Evolutionary conservation across 345 rosid genomes (phyloP), one percentile per base, ranked within the genome.

Genomic region (Microthlaspi erraticum): DNA sequence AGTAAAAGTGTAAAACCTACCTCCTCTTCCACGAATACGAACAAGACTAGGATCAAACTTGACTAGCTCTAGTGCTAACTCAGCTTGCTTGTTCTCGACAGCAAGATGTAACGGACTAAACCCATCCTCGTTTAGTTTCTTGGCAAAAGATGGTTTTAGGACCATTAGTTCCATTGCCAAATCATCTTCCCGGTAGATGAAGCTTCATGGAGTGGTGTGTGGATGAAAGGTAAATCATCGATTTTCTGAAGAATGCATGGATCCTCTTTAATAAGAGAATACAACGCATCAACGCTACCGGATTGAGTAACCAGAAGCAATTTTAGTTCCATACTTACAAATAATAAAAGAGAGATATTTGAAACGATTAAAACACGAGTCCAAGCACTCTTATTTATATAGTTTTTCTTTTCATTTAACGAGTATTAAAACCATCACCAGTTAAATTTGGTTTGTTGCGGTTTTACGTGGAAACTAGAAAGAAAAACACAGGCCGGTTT

Each of bases 81-180:
- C 39, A 46, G 2, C 49, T 2, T 58, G 56, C 1, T 48, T 5
- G 32, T 51, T 71, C 14, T 62, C 33, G 2, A 71, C 12, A 29
- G 75, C 62, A 3, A 71, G 60, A 14, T 71, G 75, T 59, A 71
- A 60, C 0, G 75, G 62, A 71, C 68, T 71, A 11, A 18, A 31
- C 26, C 68, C 68, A 44, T 43, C 17, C 6, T 0, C 4, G 32
- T 62, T 61, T n/a, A 61, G 41, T 6, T 71, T 71, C 14, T 63
- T 61, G 5, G 68, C 66, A 31, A 71, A 61, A 51, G 75, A 61
- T 63, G 75, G 75, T 13, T 31, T 63, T 0, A 71, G 46, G 17
- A 63, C 5, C 62, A 71, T 71, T 9, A 71, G 60, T 60, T 70
- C 67, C 41, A 51, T 38, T 3, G 75, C 75, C 32, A 71, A 49